Percentiles rank a stretch among this genome's conserved stretches.
These are phyloP conservation scores for Rostrohypoxylon terebratum DNA, from an alignment of 495 filamentous ascomycete species.

Conservation along the genomic window DNA sequence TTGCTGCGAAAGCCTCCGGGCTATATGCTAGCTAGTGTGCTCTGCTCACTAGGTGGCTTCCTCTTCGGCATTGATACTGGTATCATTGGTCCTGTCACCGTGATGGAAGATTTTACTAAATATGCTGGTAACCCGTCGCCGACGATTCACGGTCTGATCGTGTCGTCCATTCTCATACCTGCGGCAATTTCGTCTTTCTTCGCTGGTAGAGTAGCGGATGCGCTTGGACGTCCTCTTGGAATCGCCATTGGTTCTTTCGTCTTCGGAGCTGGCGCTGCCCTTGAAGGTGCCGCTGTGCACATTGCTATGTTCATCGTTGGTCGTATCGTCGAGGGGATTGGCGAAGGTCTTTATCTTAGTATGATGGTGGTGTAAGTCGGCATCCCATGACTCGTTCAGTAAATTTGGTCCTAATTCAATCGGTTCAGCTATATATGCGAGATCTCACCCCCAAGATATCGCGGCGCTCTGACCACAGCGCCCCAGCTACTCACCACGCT, in stretches of 20 bases:
- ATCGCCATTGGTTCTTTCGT: constrained; percentile 67
- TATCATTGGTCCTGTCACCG: constrained; percentile 72
- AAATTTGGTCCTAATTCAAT: neutral
- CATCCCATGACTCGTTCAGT: neutral
- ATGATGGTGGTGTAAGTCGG: constrained; percentile 63
- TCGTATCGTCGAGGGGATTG: constrained; percentile 66
- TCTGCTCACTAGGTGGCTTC: constrained; percentile 43
- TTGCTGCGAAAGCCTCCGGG: constrained; percentile 31
- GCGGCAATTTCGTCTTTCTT: constrained; percentile 72
- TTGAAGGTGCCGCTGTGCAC: constrained; percentile 61
- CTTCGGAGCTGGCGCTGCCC: constrained; percentile 65
- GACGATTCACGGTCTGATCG: constrained; percentile 70
- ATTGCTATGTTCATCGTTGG: constrained; percentile 71
- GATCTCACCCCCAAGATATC: constrained; percentile 65
- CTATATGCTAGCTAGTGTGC: constrained; percentile 38
- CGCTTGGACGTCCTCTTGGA: constrained; percentile 63
- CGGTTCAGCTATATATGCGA: constrained; percentile 64
- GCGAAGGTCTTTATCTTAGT: constrained; percentile 70
- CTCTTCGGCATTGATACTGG: constrained; percentile 68
- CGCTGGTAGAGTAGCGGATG: constrained; percentile 70
- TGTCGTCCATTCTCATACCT: constrained; percentile 73
- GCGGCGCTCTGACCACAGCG: constrained; percentile 67
- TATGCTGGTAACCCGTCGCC: constrained; percentile 67
- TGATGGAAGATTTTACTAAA: constrained; percentile 67
- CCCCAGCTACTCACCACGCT: constrained; percentile 68